These are phyloP conservation scores for Neonectria coccinea DNA, from an alignment of 2,329 filamentous ascomycete species.

Conservation along the genomic window DNA sequence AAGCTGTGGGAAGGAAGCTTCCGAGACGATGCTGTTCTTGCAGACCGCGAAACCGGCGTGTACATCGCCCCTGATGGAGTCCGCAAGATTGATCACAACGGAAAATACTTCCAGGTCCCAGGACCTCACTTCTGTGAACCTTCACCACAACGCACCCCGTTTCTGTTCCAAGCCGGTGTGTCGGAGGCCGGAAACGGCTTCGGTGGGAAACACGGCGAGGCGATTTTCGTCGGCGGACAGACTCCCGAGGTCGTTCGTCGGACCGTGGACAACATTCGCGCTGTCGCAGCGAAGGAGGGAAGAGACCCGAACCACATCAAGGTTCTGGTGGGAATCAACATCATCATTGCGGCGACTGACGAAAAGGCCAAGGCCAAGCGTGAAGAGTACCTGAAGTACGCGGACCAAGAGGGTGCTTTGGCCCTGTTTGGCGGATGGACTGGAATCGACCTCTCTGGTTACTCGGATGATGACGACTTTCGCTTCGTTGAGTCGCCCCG, in stretches of 20 bases:
- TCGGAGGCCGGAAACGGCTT: constrained; percentile 28
- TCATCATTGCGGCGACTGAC: constrained; percentile 22
- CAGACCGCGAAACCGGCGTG: constrained; percentile 11
- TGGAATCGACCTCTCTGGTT: constrained; percentile 24
- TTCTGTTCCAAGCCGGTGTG: constrained; percentile 28
- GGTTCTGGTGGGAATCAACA: constrained; percentile 26
- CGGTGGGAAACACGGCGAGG: constrained; percentile 28
- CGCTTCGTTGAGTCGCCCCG: constrained; percentile 17
- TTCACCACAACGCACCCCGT: constrained; percentile 10
- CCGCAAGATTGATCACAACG: constrained; percentile 52
- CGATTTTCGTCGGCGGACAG: constrained; percentile 28
- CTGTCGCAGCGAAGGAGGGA: constrained; percentile 13
- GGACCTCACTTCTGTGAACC: constrained; percentile 58
- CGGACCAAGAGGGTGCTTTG: constrained; percentile 25
- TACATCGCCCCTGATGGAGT: constrained; percentile 52
- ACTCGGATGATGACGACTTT: constrained; percentile 25
- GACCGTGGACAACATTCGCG: constrained; percentile 26
- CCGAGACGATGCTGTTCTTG: constrained; percentile 25
- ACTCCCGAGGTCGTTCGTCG: constrained; percentile 16
- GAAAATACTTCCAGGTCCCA: constrained; percentile 45
- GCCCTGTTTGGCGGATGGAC: constrained; percentile 31
- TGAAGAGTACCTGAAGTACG: constrained; percentile 25
- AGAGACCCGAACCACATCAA: constrained; percentile 27
- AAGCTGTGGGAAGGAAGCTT: constrained; percentile 31
- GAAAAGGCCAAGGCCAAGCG: constrained; percentile 25